Base-by-base conservation (phyloP, 2,329 filamentous ascomycete genomes). In the Claviceps sp. region DNA sequence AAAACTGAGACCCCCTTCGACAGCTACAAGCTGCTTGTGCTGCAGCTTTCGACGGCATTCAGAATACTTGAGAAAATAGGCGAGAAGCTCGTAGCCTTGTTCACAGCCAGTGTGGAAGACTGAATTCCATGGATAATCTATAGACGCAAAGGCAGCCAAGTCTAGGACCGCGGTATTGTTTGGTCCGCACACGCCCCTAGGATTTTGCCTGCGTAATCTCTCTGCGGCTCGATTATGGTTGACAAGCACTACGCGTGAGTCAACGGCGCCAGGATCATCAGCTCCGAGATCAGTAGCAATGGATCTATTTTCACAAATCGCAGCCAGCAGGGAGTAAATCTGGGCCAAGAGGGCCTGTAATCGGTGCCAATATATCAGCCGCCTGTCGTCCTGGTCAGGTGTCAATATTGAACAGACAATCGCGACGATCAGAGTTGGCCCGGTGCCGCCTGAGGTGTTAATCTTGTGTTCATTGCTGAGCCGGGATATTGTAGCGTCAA, bases 261-360 rank as follows among this genome's bases (percentile, higher is more conserved):
- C 89, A 16, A 95, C 78, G 24, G 87, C 85, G 46, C 82, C 81
- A 0, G 80, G 75, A 38, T 80, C 79, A 14, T 70, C 72, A 43
- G 63, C 62, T 5, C 69, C 67, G 6, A 71, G 78, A 72, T 67
- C 87, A 64, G 66, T 87, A 69, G 65, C 84, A 70, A 70, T 75
- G 47, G 70, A 71, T 47, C 79, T 71, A 57, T 81, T 75, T 13
- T 82, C 79, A 56, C 85, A 88, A n/a, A 88, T 72, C 46, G 82
- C 71, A 37, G 84, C 84, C 52, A 93, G 72, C 48, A 96, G 75
- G 60, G 82, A 82, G 73, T 97, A 97, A 24, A 94, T 64, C 26
- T 79, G 78, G 2, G 86, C 85, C 22, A 96, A 69, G 5, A 91
- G 72, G n/a, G 76, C 73, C 66, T 95, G 89, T 0, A 82, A 77